These are phyloP conservation scores for Suillus occidentalis DNA, from an alignment of 768 basidiomycete genomes.

Conservation along the genomic window DNA sequence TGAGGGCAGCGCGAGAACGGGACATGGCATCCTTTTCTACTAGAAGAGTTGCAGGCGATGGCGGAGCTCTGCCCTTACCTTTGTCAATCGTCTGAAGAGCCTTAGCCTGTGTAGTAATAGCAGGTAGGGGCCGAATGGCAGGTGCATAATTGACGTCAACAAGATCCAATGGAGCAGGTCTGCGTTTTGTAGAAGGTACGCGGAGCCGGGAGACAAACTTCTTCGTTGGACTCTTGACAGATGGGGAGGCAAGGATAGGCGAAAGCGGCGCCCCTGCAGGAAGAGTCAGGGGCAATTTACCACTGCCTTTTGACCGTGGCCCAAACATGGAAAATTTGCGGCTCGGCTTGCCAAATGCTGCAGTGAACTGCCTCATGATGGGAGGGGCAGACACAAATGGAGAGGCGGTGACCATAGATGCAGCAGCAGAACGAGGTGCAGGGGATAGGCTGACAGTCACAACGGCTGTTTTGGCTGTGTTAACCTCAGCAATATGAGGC, in stretches of 20 bases:
- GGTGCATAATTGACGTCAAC: not conserved
- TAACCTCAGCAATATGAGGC: not conserved
- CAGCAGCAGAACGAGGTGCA: conserved; percentile 7
- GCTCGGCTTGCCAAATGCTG: not conserved
- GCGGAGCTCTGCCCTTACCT: conserved; percentile 12
- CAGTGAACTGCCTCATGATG: conserved; percentile 2
- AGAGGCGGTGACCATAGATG: not conserved
- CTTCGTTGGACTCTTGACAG: conserved; percentile 1
- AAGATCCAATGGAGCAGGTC: conserved; percentile 2
- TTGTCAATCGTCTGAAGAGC: conserved; percentile 11
- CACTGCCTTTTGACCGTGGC: conserved; percentile 1
- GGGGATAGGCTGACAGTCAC: conserved; percentile 5
- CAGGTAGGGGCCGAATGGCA: conserved; percentile 5
- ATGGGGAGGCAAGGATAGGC: not conserved
- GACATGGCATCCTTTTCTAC: conserved; percentile 9
- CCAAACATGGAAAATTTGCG: conserved; percentile 2
- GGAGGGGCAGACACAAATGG: not conserved
- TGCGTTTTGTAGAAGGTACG: conserved; percentile 6
- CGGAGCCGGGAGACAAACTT: conserved; percentile 17
- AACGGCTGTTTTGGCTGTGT: conserved; percentile 2
- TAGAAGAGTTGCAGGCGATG: conserved; percentile 1
- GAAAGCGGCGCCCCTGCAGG: not conserved
- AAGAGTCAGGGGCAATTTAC: conserved; percentile 15
- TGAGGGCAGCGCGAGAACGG: not conserved
- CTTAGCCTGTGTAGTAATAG: not conserved